Evolutionary conservation across 2,329 filamentous ascomycete species (phyloP), one percentile per base, ranked within the genome.

Genomic region (Phialophora verrucosa): DNA sequence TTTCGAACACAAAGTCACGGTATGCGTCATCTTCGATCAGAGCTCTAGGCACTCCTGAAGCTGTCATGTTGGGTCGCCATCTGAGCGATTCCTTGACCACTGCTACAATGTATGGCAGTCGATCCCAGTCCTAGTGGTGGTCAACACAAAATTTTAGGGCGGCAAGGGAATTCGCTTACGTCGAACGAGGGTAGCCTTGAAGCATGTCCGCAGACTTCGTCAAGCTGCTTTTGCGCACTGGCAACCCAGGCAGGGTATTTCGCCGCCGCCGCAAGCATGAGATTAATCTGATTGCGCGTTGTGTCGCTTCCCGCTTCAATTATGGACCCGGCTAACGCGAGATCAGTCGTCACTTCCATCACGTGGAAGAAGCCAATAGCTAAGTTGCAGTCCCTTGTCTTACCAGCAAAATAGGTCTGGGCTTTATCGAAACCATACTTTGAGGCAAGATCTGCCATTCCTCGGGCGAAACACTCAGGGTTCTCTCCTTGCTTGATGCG

Each of bases 1-100:
- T 76, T 1, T 83, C 83, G 25, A 85, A 83, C 10, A 78, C 73
- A 69, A 81, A 84, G 14, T 81, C 82, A 54, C 79, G 77, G 70
- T 83, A 68, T 17, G 61, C 53, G 35, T 65, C 62, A 42, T 68
- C 62, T 31, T 68, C 73, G 70, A 29, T 75, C 44, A 63, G 65
- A 8, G 42, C 29, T n/a, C n/a, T 51, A 7, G 62, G 83, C 1
- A 80, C 78, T 0, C 79, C 82, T 0, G 81, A 51, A 32, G 57
- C 54, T 7, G 75, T 71, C 27, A 73, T 73, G 27, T 59, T 59
- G 0, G 73, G 74, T 44, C 79, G 77, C 78, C 74, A 80, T 64
- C 74, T 76, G 56, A 75, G 70, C 27, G 72, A 65, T 69, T 75
- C 77, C 27, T 74, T 74, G 50, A 75, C 68, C 10, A 75, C 50